Base-by-base conservation (phyloP, 2,329 filamentous ascomycete genomes). In the Coniochaeta ligniaria region DNA sequence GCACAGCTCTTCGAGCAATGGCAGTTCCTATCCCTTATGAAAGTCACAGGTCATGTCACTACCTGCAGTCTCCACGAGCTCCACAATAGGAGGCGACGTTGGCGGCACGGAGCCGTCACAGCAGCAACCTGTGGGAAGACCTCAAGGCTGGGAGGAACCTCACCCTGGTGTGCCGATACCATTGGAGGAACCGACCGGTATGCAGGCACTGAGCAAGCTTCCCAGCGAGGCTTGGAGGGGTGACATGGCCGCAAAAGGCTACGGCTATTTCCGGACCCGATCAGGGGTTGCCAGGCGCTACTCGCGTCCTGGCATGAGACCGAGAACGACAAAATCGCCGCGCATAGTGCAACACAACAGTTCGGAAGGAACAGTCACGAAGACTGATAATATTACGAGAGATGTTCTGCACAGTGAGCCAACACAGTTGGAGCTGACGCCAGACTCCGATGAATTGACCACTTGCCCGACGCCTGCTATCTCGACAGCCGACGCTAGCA, bases 1-100 rank as follows among this genome's bases (percentile, higher is more conserved):
- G 58, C 71, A 70, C 66, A 70, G 73, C 55, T 76, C 78, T 35
- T 60, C 67, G 9, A 71, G 67, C 60, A 69, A 70, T 52, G 69
- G 69, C 61, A 67, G 66, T 60, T 70, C 69, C 62, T 73, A 73
- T 66, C 72, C 73, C 54, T 82, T 81, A 81, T 87, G 82, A 84
- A 76, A 78, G 74, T 80, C 71, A 75, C 80, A 84, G 82, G 83
- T 76, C 80, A 78, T 79, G 78, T 75, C 79, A 76, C 73, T 74
- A 75, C 75, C 76, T 70, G 71, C 71, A 70, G 67, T 74, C 72
- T 60, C 60, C 62, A 60, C 63, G 63, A 61, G 60, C 58, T 61
- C 60, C 59, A 63, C 59, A 56, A 64, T 26, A 43, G 59, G 60
- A 24, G 52, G 61, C 14, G 57, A 60, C 60, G 24, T 17, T 31